Evolutionary conservation across 768 basidiomycete genomes (phyloP), one percentile per base, ranked within the genome.

Genomic region (Chalciporus piperatus): DNA sequence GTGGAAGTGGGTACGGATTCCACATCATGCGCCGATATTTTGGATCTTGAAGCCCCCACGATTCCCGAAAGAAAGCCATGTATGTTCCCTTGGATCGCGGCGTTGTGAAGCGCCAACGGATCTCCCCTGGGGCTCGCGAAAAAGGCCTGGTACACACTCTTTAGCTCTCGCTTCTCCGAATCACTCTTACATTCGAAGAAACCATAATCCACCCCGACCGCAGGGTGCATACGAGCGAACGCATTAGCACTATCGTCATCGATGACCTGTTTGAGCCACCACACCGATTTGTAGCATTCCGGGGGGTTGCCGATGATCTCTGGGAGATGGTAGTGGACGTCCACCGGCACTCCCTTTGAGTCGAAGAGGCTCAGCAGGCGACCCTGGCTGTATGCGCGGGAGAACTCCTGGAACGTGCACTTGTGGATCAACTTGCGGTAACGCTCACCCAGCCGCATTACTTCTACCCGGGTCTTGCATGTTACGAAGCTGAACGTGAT

Each of bases 101-200:
- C 73, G 19, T 66, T 48, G 47, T 76, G 73, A 19, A 77, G 64
- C 25, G 61, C 57, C 13, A 73, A 53, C 10, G 74, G 69, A 46
- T 67, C 57, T 16, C 48, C 60, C 14, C 56, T 28, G 2, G 40
- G 45, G 16, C 53, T 56, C 41, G 50, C 51, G 49, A 76, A 73
- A 38, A 71, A 59, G 14, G 46, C 46, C 38, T 51, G 65, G 63
- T 76, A 75, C 10, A 68, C 41, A 2, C 58, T 62, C 40, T 64
- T 68, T 45, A 76, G 56, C 22, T 59, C 50, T 32, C 55, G 41
- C 11, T 6, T 23, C 43, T 59, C 57, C 3, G 40, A 23, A 3
- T 25, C 27, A 19, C 44, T 39, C 25, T 27, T 46, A 37, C 57
- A 59, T 14, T 58, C 57, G 23, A 54, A 27, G 23, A 59, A 59